These are phyloP conservation scores for Kodamaea suecica DNA, from an alignment of 1,139 yeast genomes.

Conservation along the genomic window DNA sequence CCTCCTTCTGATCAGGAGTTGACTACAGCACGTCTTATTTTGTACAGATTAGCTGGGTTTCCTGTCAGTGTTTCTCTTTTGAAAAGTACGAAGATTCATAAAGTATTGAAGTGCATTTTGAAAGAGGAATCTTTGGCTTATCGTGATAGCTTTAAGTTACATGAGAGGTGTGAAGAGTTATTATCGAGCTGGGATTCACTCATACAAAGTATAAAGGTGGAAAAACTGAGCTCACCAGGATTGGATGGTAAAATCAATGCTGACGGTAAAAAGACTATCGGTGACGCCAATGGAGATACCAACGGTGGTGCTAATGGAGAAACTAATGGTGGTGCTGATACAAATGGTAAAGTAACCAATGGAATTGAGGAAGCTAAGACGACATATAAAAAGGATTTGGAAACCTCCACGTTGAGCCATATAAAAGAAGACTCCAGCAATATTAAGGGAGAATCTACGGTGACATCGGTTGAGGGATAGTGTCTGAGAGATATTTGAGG, in stretches of 20 bases:
- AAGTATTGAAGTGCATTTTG: conserved; percentile 49
- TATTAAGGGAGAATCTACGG: too few species aligned
- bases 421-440: neutral
- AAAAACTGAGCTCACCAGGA: conserved; percentile 21
- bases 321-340: neutral
- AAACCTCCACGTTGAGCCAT: neutral
- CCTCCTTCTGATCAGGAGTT: conserved; percentile 55
- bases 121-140: conserved; percentile 41
- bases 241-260: neutral
- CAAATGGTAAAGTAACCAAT: conserved; percentile 1
- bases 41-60: conserved; percentile 49
- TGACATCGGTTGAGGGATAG: too few species aligned
- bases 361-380: neutral
- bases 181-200: conserved; percentile 44
- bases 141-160: conserved; percentile 47
- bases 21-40: conserved; percentile 48
- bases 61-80: conserved; percentile 55
- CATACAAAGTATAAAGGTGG: conserved; percentile 35
- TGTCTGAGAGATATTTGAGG: too few species aligned
- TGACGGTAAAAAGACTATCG: neutral
- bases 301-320: neutral
- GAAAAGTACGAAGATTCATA: conserved; percentile 52
- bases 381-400: conserved; percentile 5
- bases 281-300: neutral
- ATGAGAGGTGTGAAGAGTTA: conserved; percentile 43